A percentile compares a stretch with the other conserved stretches of the same genome.
Conservation (phyloP, 108 stramenopile species). For the Skeletonema tropicum region DNA sequence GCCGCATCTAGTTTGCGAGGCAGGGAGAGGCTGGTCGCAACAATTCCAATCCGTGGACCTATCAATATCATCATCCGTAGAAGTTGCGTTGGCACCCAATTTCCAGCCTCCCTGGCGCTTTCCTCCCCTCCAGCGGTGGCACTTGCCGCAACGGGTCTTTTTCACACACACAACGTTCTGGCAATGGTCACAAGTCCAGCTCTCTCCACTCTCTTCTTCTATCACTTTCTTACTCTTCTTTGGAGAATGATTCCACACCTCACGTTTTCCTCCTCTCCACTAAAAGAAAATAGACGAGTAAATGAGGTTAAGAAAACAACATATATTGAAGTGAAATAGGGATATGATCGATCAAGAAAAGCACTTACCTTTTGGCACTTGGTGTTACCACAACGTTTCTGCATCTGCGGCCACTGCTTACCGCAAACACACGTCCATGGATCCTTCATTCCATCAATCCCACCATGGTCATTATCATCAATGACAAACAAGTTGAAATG, state of each 20-base stretch:
- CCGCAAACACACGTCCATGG: not conserved
- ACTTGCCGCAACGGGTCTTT: not conserved
- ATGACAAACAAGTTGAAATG: constrained; percentile 4
- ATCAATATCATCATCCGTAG: not conserved
- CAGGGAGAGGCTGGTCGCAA: not conserved
- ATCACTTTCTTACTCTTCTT: not conserved
- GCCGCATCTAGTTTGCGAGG: not conserved
- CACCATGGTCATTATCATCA: not conserved
- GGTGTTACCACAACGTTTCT: constrained; percentile 4
- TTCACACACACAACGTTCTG: not conserved
- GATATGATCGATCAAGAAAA: not conserved
- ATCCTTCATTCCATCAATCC: constrained; percentile 2
- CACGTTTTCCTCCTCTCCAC: not conserved
- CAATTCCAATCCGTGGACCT: not conserved
- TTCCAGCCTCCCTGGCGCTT: constrained; percentile 4
- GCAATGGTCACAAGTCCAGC: constrained; percentile 6
- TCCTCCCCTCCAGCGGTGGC: constrained; percentile 2
- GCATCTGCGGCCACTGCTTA: not conserved
- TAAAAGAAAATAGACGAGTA: not conserved
- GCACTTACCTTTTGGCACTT: constrained; percentile 2
- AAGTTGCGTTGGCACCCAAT: not conserved
- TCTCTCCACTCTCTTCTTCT: not conserved
- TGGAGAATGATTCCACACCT: not conserved
- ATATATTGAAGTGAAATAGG: not conserved
- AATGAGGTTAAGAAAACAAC: not conserved